phyloP scores from a whole-genome alignment of 2,329 filamentous ascomycete species.

The Cladosporium colombiae region DNA sequence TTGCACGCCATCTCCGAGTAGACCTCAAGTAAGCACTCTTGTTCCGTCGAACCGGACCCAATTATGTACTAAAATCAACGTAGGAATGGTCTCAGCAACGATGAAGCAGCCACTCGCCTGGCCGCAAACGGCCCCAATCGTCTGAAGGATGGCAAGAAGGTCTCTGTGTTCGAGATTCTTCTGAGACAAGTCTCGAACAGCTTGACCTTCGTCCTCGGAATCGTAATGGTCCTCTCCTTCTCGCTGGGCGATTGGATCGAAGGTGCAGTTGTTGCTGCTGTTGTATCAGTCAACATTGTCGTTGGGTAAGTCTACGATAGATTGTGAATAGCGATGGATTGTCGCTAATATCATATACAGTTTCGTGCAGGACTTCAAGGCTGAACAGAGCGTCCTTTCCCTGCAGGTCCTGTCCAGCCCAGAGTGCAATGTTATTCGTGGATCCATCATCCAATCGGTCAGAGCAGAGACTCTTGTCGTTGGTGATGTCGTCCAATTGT shows the following conservation, averaged over 20 bases:
- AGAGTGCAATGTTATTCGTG: constrained; percentile 55
- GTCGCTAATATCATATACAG: constrained; percentile 27
- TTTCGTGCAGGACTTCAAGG: constrained; percentile 59
- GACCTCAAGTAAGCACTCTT: constrained; percentile 10
- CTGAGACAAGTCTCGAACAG: constrained; percentile 36
- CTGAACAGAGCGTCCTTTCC: constrained; percentile 59
- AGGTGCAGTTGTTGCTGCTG: constrained; percentile 57
- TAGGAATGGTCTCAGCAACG: constrained; percentile 15
- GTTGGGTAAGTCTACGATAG: constrained; percentile 39
- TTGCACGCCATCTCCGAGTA: constrained; percentile 12
- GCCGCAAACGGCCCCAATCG: constrained; percentile 24
- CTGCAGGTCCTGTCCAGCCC: constrained; percentile 56
- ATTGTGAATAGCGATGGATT: no score
- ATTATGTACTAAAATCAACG: background rate
- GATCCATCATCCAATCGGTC: constrained; percentile 53
- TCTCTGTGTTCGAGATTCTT: constrained; percentile 27
- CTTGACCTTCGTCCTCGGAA: constrained; percentile 46
- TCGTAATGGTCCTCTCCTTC: constrained; percentile 58
- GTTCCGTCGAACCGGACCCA: background rate
- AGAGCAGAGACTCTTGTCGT: constrained; percentile 60
- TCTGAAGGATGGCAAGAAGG: constrained; percentile 23
- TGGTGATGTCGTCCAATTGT: constrained; percentile 64
- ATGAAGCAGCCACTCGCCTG: constrained; percentile 17
- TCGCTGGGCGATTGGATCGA: constrained; percentile 60
- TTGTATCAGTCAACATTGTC: constrained; percentile 58